These are phyloP conservation scores for Daldinia vernicosa DNA, from an alignment of 495 filamentous ascomycete genomes.

Conservation along the genomic window DNA sequence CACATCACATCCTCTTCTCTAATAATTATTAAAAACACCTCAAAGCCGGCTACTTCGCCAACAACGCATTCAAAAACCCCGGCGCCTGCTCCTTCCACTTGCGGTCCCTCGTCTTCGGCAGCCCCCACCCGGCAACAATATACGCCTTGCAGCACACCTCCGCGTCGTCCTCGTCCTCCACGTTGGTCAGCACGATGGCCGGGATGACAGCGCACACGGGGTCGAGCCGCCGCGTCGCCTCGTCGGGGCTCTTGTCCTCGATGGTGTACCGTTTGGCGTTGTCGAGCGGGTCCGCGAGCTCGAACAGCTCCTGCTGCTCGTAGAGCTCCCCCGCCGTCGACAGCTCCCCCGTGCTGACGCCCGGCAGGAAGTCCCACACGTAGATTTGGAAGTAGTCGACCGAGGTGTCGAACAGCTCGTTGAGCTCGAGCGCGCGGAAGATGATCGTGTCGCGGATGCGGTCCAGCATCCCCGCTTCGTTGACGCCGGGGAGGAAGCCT, in stretches of 20 bases:
- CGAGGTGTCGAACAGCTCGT: background rate
- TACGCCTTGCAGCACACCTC: background rate
- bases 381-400: background rate
- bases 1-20: too few relatives aligned
- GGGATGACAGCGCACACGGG: background rate
- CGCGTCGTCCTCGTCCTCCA: background rate
- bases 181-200: background rate
- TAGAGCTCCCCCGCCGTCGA: background rate
- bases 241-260: background rate
- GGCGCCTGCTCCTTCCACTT: background rate
- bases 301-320: background rate
- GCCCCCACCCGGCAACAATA: background rate
- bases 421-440: background rate
- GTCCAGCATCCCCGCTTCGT: background rate
- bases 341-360: background rate
- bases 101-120: background rate
- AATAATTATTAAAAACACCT: too few relatives aligned
- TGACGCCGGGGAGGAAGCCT: background rate
- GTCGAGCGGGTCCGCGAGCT: background rate
- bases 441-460: background rate
- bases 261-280: background rate
- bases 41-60: background rate
- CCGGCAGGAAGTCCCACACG: background rate
- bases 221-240: background rate
- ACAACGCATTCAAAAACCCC: background rate